Evolutionary conservation across 192 early-diverging fungal species (phyloP), one percentile per base, ranked within the genome.

Genomic region (Linnemannia elongata): DNA sequence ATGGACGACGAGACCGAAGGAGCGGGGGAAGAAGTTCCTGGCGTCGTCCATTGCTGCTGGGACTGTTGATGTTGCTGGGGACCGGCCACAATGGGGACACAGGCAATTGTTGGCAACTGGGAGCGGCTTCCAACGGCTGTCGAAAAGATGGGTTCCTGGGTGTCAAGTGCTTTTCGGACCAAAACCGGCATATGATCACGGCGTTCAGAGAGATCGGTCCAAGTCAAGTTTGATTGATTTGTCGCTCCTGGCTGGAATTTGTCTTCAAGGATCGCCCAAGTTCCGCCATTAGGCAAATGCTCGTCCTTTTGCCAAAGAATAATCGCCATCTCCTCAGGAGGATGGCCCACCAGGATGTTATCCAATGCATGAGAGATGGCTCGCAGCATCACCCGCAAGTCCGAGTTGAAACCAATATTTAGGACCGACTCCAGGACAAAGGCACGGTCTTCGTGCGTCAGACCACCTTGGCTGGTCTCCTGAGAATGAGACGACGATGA

Each of bases 251-350:
- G 79, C 41, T 78, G 79, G 30, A 52, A 81, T 49, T 87, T 87
- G 41, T 87, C 79, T 36, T 87, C 85, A 27, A 87, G 78, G 44
- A 87, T 87, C 2, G 85, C 85, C 85, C 85, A 87, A 2, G 85
- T 75, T 1, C 85, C 85, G 2, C 85, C 85, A 35, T 78, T 63
- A 4, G 79, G 68, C 7, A 41, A 36, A 70, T 66, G 75, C 7
- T 87, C 85, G 20, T 87, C 79, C 75, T 87, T 87, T 78, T 87
- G 79, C 85, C 79, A 77, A 13, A 87, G 72, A 75, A 87, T 87
- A 24, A 87, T 87, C 0, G 85, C 85, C 85, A 87, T 87, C 42
- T 87, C 85, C 35, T 87, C 85, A 75, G 85, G 85, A 33, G 85
- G 85, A 35, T 87, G 85, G 3, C 74, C 79, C 8, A 78, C 85